phyloP scores from a whole-genome alignment of 2,329 filamentous ascomycete species.

The Alternaria conjuncta region DNA sequence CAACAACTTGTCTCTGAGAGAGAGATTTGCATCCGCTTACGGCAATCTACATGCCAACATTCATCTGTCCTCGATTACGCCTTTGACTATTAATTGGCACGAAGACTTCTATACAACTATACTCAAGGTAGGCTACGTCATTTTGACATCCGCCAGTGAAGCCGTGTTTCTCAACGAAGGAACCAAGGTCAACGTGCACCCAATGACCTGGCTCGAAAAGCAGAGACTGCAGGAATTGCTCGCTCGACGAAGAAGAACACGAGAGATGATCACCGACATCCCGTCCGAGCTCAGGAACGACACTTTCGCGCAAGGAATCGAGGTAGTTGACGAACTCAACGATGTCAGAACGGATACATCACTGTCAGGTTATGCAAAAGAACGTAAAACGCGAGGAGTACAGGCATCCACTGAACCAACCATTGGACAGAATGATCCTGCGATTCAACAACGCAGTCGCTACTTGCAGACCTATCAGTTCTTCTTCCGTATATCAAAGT shows the following conservation, averaged over 20 bases:
- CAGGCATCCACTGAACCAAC: conserved; percentile 31
- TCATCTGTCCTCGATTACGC: conserved; percentile 69
- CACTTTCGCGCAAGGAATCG: conserved; percentile 45
- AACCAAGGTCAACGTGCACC: conserved; percentile 72
- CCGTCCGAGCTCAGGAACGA: conserved; percentile 53
- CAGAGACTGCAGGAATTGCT: conserved; percentile 82
- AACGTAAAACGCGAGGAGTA: conserved; percentile 65
- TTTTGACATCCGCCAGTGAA: conserved; percentile 91
- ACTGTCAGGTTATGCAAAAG: conserved; percentile 66
- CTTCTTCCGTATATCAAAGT: conserved; percentile 72
- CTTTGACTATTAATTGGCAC: conserved; percentile 78
- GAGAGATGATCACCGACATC: conserved; percentile 45
- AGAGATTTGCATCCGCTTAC: conserved; percentile 75
- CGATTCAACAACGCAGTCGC: conserved; percentile 77
- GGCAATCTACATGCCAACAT: conserved; percentile 92
- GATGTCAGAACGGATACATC: conserved; percentile 37
- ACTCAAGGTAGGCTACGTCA: conserved; percentile 82
- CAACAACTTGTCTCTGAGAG: conserved; percentile 55
- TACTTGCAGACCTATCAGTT: conserved; percentile 81
- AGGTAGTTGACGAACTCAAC: conserved; percentile 45
- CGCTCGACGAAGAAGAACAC: conserved; percentile 49
- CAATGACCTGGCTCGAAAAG: conserved; percentile 90
- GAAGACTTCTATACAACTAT: conserved; percentile 97
- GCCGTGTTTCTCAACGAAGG: conserved; percentile 96
- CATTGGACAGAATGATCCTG: conserved; percentile 62